Evolutionary conservation across 371 early-diverging fungal species (phyloP).

Genomic region (Rhizopus delemar): DNA sequence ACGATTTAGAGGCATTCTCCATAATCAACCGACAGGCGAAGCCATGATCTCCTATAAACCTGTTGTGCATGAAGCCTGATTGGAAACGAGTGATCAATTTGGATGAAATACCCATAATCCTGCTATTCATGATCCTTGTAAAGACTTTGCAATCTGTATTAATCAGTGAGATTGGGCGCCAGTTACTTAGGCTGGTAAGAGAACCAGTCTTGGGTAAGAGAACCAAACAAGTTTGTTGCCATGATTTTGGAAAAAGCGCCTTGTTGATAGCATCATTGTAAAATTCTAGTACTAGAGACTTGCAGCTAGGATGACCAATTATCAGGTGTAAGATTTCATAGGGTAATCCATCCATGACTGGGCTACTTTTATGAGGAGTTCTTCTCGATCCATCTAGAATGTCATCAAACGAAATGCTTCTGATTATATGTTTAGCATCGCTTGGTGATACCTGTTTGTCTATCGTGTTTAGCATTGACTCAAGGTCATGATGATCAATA

Average conservation of each 20-base stretch:
- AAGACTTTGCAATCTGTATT: constrained; percentile 13
- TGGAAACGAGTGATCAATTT: not conserved
- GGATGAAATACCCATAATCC: not conserved
- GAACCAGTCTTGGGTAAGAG: constrained; percentile 26
- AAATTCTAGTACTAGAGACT: not conserved
- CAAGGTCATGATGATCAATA: too few relatives aligned
- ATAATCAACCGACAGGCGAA: constrained; percentile 4
- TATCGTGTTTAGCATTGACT: too few relatives aligned
- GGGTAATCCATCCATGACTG: constrained; percentile 26
- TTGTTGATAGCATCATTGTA: not conserved
- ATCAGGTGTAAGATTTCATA: constrained; percentile 19
- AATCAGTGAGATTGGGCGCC: constrained; percentile 5
- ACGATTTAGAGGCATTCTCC: not conserved
- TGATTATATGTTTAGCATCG: too few relatives aligned
- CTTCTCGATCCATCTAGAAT: too few relatives aligned
- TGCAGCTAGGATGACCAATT: not conserved
- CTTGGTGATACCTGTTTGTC: too few relatives aligned
- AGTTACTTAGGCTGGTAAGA: constrained; percentile 11
- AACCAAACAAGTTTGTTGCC: not conserved
- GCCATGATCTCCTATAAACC: constrained; percentile 7
- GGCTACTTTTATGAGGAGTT: constrained; percentile 1
- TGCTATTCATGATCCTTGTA: not conserved
- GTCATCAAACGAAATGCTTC: too few relatives aligned
- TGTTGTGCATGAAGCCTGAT: constrained; percentile 4
- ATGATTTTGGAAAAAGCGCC: not conserved